Evolutionary conservation across 331 rosid genomes (phyloP).

Genomic region (Cydonia oblonga): DNA sequence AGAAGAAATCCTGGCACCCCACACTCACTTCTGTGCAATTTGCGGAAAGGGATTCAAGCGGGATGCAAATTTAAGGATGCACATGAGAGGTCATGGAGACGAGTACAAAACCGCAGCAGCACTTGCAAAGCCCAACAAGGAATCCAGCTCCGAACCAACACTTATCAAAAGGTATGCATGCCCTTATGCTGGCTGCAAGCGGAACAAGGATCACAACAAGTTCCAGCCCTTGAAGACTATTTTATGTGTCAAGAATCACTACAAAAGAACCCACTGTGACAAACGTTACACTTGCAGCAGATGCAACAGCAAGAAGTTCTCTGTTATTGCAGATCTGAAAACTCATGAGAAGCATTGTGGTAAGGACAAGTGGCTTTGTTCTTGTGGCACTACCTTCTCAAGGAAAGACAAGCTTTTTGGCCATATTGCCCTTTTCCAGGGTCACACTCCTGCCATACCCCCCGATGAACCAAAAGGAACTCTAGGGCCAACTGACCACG

Average conservation of each 20-base stretch:
- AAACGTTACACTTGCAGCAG: constrained; percentile 93
- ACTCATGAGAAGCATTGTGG: constrained; percentile 99
- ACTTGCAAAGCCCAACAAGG: constrained; percentile 85
- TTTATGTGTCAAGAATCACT: constrained; percentile 93
- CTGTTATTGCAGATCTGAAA: constrained; percentile 93
- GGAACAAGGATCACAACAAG: constrained; percentile 89
- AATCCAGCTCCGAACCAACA: constrained; percentile 45
- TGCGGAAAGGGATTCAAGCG: constrained; percentile 99
- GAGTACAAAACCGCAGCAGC: constrained; percentile 98
- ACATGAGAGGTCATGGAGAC: constrained; percentile 98
- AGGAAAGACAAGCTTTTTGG: constrained; percentile 99
- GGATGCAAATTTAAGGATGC: constrained; percentile 95
- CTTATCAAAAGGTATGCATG: constrained; percentile 92
- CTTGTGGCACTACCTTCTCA: constrained; percentile 98
- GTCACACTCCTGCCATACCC: constrained; percentile 96
- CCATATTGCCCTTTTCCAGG: constrained; percentile 92
- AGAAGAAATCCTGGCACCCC: constrained; percentile 98
- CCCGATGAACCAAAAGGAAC: constrained; percentile 50
- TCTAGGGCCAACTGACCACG: constrained; percentile 22
- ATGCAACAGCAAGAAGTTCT: constrained; percentile 87
- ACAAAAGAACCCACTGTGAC: constrained; percentile 98
- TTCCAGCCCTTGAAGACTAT: constrained; percentile 94
- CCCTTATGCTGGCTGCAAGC: constrained; percentile 87
- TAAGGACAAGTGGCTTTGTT: constrained; percentile 95
- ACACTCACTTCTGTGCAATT: constrained; percentile 89